A percentile compares a stretch with the other conserved stretches of the same genome.
These are phyloP conservation scores for Allium sativum DNA, from an alignment of 106 monocot species.

Conservation along the genomic window DNA sequence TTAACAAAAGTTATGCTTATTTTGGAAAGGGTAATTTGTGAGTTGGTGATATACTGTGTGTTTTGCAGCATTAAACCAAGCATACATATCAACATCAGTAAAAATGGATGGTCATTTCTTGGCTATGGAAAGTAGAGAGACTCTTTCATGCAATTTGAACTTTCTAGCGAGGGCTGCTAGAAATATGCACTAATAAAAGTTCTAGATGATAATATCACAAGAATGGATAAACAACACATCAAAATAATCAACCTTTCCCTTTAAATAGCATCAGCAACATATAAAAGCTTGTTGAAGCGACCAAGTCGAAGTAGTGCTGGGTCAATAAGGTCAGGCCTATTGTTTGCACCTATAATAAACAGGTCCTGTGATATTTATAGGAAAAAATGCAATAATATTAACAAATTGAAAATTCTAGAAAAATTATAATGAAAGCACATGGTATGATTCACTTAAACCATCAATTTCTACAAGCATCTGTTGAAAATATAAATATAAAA, in stretches of 20 bases:
- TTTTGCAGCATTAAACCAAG: slow-evolving; percentile 96
- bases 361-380: slow-evolving; percentile 43
- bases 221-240: not conserved
- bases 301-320: slow-evolving; percentile 87
- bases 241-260: slow-evolving; percentile 63
- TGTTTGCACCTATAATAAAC: slow-evolving; percentile 94
- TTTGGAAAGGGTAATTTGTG: too few species aligned
- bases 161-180: slow-evolving; percentile 79
- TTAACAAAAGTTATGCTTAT: too few species aligned
- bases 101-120: slow-evolving; percentile 80
- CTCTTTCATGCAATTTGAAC: slow-evolving; percentile 73
- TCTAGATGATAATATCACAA: too few species aligned
- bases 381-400: not conserved
- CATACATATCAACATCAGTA: slow-evolving; percentile 98
- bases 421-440: slow-evolving; percentile 23
- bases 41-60: too few species aligned
- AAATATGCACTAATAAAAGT: slow-evolving; percentile 37
- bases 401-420: too few species aligned
- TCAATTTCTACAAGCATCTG: slow-evolving; percentile 98
- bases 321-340: slow-evolving; percentile 93
- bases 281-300: slow-evolving; percentile 73
- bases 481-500: slow-evolving; percentile 8
- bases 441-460: slow-evolving; percentile 66
- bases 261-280: slow-evolving; percentile 74
- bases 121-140: slow-evolving; percentile 70